phyloP scores from a whole-genome alignment of 1,139 yeast species.

The Eremothecium coryli region DNA sequence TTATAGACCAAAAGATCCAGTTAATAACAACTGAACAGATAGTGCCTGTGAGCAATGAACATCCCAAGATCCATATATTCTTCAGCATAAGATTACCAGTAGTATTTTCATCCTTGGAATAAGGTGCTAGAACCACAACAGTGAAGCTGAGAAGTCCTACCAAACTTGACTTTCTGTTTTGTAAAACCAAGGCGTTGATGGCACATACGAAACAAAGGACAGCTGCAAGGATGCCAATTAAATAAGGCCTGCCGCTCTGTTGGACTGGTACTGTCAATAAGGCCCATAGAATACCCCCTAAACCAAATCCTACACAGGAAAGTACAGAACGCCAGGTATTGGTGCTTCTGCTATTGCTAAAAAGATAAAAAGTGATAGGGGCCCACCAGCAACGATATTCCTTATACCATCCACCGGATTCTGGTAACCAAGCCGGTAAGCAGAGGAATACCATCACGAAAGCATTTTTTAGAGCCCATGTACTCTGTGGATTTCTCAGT shows the following conservation, averaged over 20 bases:
- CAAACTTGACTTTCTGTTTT: conserved; percentile 37
- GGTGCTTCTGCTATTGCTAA: conserved; percentile 37
- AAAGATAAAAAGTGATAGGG: conserved; percentile 33
- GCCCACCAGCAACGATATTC: conserved; percentile 38
- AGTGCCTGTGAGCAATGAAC: conserved; percentile 35
- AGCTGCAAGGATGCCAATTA: conserved; percentile 35
- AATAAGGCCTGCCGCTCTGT: conserved; percentile 33
- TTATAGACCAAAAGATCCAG: conserved; percentile 44
- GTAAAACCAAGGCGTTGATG: conserved; percentile 30
- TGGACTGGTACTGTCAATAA: conserved; percentile 37
- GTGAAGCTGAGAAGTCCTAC: conserved; percentile 37
- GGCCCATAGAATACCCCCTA: conserved; percentile 40
- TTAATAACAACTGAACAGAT: conserved; percentile 33
- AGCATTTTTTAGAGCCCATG: conserved; percentile 37
- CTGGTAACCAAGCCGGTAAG: conserved; percentile 37
- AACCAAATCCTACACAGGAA: conserved; percentile 31
- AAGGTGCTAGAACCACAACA: conserved; percentile 32
- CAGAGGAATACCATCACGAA: conserved; percentile 33
- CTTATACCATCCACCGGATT: conserved; percentile 36
- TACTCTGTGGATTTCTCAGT: conserved; percentile 34
- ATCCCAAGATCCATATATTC: conserved; percentile 35
- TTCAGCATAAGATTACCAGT: conserved; percentile 31
- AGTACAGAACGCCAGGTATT: conserved; percentile 35
- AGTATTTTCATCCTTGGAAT: conserved; percentile 14
- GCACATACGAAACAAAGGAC: conserved; percentile 32